Base-by-base conservation (phyloP, 441 rosid species). In the Raphanus hybrid region DNA sequence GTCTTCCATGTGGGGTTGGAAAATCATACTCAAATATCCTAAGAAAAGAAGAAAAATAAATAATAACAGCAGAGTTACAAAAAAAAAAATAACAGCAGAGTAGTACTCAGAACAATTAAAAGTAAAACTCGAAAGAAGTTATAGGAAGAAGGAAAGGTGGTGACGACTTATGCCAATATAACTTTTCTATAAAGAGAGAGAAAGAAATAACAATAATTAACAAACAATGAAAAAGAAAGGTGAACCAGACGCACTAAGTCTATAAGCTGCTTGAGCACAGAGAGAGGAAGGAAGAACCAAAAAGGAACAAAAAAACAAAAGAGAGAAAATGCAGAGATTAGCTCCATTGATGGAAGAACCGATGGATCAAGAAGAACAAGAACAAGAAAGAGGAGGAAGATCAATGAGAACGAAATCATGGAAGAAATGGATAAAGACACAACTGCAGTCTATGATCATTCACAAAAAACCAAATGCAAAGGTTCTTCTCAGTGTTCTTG, bases 271-370 rank as follows among this genome's bases (percentile, higher is more conserved):
- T 39, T 79, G 37, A 64, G 57, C 71, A 57, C 73, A 57, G 78
- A 54, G 48, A 55, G 55, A 48, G 50, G 50, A 65, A 55, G 8
- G 54, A 71, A 66, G 41, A 66, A 58, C 35, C 61, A 23, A 35
- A 39, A 54, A 41, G 3, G 7, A 12, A 66, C 0, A 58, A 27
- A 58, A 27, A 76, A 50, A 37, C 66, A 11, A 66, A 3, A 37
- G 34, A 48, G 16, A 37, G 2, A 78, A 14, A 67, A 78, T 78
- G 78, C 70, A 73, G 71, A 78, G 82, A 52, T 90, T 92, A 57
- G 91, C 97, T 20, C 91, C 97, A 41, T 80, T 92, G 61, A 87
- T 91, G 35, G 97, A 92, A 79, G 97, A 92, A 64, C 97, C 95
- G 76, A 78, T 80, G 23, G 85, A 82, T 80, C 87, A 86, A 69